Conservation (phyloP, 257 asterid genomes). For the Eustoma russellianum region DNA sequence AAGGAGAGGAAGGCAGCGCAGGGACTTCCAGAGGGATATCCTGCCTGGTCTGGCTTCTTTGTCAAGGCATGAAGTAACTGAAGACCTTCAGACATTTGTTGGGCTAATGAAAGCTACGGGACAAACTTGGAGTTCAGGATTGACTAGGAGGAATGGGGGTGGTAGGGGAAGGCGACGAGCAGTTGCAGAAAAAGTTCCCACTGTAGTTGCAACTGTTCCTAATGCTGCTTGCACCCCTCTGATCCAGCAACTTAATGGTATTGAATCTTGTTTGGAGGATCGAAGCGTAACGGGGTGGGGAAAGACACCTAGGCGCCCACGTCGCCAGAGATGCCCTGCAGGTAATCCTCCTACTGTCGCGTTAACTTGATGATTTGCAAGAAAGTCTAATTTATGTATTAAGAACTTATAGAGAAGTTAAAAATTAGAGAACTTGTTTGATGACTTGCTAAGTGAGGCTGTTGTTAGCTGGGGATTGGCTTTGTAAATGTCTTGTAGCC, state of each 20-base stretch:
- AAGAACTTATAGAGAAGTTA: slow-evolving; percentile 30
- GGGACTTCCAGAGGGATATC: slow-evolving; percentile 90
- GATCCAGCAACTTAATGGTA: slow-evolving; percentile 36
- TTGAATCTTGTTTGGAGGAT: slow-evolving; percentile 66
- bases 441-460: slow-evolving; percentile 24
- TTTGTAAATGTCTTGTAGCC: slow-evolving; percentile 60
- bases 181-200: slow-evolving; percentile 26
- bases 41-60: slow-evolving; percentile 80
- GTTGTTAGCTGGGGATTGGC: slow-evolving; percentile 29
- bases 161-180: slow-evolving; percentile 58
- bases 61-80: slow-evolving; percentile 82
- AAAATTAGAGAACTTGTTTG: slow-evolving; percentile 25
- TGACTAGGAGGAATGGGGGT: slow-evolving; percentile 56
- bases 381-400: slow-evolving; percentile 21
- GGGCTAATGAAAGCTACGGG: slow-evolving; percentile 94
- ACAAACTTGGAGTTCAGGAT: slow-evolving; percentile 56
- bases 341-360: slow-evolving; percentile 52
- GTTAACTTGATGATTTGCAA: slow-evolving; percentile 32
- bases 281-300: slow-evolving; percentile 95
- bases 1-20: slow-evolving; percentile 87
- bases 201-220: slow-evolving; percentile 14
- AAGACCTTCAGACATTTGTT: slow-evolving; percentile 85
- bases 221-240: slow-evolving; percentile 27
- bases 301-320: slow-evolving; percentile 94
- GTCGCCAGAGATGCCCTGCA: slow-evolving; percentile 76